phyloP scores from a whole-genome alignment of 768 basidiomycete species.

The Mycena vulgaris region DNA sequence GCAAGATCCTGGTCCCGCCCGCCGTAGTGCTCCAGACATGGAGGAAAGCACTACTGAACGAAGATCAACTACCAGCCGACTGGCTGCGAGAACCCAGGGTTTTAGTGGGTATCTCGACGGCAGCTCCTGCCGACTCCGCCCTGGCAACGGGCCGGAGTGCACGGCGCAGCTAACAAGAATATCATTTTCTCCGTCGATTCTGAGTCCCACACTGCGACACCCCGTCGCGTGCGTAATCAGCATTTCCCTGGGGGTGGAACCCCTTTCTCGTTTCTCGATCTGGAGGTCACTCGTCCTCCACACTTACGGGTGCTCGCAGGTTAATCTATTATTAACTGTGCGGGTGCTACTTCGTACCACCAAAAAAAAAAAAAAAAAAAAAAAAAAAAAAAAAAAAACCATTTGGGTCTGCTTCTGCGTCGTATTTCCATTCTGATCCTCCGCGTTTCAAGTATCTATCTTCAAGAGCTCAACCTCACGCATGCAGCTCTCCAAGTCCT shows the following conservation, averaged over 20 bases:
- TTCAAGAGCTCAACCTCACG: too few relatives aligned
- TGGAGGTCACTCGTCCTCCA: too few relatives aligned
- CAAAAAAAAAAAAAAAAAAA: too few relatives aligned
- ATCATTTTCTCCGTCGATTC: neutral
- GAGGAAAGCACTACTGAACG: slow-evolving; percentile 9
- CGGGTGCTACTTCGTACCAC: too few relatives aligned
- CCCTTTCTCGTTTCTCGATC: too few relatives aligned
- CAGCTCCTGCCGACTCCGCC: neutral
- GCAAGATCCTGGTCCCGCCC: neutral
- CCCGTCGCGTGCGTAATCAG: slow-evolving; percentile 9
- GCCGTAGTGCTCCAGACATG: slow-evolving; percentile 27
- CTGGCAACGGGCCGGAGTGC: neutral
- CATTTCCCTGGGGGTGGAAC: too few relatives aligned
- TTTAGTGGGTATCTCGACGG: slow-evolving; percentile 34
- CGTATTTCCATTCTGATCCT: too few relatives aligned
- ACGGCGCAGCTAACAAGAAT: neutral
- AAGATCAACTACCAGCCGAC: slow-evolving; percentile 15
- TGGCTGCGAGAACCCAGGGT: slow-evolving; percentile 27
- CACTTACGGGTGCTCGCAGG: neutral
- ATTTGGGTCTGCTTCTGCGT: neutral
- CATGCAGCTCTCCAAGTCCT: too few relatives aligned
- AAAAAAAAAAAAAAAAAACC: slow-evolving; percentile 30
- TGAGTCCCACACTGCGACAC: slow-evolving; percentile 19
- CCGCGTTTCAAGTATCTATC: too few relatives aligned
- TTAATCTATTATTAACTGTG: slow-evolving; percentile 1